Percentiles rank a stretch among this genome's conserved stretches.
Evolutionary conservation across 2,329 filamentous ascomycete genomes (phyloP).

Genomic region (Clonostachys solani): DNA sequence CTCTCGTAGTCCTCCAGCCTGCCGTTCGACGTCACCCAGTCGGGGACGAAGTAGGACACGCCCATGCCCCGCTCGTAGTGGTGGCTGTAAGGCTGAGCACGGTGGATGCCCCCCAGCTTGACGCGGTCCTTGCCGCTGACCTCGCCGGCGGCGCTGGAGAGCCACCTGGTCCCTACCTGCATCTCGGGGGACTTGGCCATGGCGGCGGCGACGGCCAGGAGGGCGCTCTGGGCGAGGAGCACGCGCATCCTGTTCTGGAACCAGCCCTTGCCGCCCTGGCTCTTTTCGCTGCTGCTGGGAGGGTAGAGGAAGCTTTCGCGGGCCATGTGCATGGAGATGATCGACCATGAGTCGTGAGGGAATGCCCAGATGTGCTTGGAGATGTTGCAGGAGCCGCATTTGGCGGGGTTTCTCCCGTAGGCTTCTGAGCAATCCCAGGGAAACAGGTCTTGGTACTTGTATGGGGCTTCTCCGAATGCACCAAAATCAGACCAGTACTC

Average conservation of each 20-base stretch:
- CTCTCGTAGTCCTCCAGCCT: too few relatives aligned
- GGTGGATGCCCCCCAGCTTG: slow-evolving; percentile 34
- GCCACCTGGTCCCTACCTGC: slow-evolving; percentile 22
- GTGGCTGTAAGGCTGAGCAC: slow-evolving; percentile 34
- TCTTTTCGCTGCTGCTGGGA: background rate
- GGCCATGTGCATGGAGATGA: slow-evolving; percentile 28
- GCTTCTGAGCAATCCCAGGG: slow-evolving; percentile 44
- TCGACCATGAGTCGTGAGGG: slow-evolving; percentile 37
- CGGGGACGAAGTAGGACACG: too few relatives aligned
- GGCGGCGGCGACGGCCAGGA: slow-evolving; percentile 23
- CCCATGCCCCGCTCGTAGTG: slow-evolving; percentile 17
- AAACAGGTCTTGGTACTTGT: slow-evolving; percentile 35
- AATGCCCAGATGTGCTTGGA: slow-evolving; percentile 39
- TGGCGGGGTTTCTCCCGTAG: slow-evolving; percentile 25
- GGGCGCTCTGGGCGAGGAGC: slow-evolving; percentile 20
- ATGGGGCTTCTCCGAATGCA: slow-evolving; percentile 28
- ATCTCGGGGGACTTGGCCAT: slow-evolving; percentile 24
- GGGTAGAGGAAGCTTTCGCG: slow-evolving; percentile 27
- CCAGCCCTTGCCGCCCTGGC: background rate
- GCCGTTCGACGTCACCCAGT: too few relatives aligned
- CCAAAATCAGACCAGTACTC: slow-evolving; percentile 44
- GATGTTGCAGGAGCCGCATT: slow-evolving; percentile 33
- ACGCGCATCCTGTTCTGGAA: slow-evolving; percentile 23
- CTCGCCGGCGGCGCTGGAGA: slow-evolving; percentile 4
- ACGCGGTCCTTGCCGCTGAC: slow-evolving; percentile 13